Conservation (phyloP, 73 alveolate species). For the Paramecium caudatum region DNA sequence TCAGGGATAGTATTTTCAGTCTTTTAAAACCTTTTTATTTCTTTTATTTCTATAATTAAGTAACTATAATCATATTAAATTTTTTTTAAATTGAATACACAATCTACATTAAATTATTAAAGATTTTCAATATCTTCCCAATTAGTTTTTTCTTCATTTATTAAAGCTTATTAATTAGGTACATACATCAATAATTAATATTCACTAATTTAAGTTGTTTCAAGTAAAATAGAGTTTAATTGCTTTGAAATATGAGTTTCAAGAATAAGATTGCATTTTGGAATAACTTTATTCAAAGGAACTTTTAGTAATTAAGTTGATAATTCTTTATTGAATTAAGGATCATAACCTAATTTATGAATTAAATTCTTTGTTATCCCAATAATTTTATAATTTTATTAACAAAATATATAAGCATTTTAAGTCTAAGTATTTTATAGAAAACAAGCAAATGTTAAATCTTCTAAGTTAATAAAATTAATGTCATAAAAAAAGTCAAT, state of each 20-base stretch:
- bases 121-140: conserved; percentile 39
- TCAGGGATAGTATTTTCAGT: conserved; percentile 27
- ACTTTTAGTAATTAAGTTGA: background rate
- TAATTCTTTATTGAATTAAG: background rate
- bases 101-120: background rate
- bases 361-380: background rate
- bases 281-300: background rate
- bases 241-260: background rate
- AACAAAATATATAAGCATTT: conserved; percentile 19
- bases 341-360: conserved; percentile 4
- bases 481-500: conserved; percentile 42
- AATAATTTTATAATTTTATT: background rate
- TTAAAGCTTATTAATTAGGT: background rate
- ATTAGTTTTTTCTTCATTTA: background rate
- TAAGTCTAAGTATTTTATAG: conserved; percentile 47
- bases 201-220: background rate
- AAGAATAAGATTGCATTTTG: background rate
- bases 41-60: conserved; percentile 43
- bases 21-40: background rate
- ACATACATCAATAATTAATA: background rate
- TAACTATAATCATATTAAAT: background rate
- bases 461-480: conserved; percentile 28
- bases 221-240: background rate
- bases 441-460: conserved; percentile 43
- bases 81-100: background rate